Evolutionary conservation across 768 basidiomycete species (phyloP), one percentile per base, ranked within the genome.

Genomic region (Heimioporus sp.): DNA sequence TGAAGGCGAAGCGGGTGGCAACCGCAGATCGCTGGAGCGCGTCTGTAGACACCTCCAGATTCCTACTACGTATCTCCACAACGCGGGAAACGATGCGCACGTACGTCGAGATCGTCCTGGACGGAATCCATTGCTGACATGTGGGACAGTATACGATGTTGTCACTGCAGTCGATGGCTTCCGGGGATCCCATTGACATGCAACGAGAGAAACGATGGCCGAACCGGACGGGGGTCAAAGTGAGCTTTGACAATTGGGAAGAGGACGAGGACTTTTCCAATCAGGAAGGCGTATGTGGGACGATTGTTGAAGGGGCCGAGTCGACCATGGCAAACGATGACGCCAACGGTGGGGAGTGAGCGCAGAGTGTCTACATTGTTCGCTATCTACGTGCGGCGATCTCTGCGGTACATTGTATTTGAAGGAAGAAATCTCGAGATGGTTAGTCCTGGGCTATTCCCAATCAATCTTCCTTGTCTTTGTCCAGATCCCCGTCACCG

Each of bases 131-230:
- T 28, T 2, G 11, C 28, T 65, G 15, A 61, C 10, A 10, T 10
- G 24, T 32, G 20, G n/a, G 21, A 36, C 57, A 93, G 91, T 89
- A 82, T 59, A 91, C 89, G 2, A 72, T 92, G 51, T 67, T 80
- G 41, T 81, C 82, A 12, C 64, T 89, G 64, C 78, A 78, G 49
- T 67, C 75, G 28, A 92, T 94, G 91, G 87, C 87, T 16, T 73
- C 76, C 19, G 90, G 89, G 5, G 82, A 82, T 45, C 81, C 81
- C 10, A 59, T 92, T 10, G 91, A 93, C 64, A 74, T 76, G 46
- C 91, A 93, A 58, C 80, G 90, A 48, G 85, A 89, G 60, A 75
- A 81, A 62, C 78, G 91, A 35, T 93, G 91, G 91, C 91, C 91
- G 2, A 78, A 76, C 55, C 81, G 76, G 47, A 80, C 80, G 50